phyloP scores from a whole-genome alignment of 768 basidiomycete species.

The Boletus rubroflammeus region DNA sequence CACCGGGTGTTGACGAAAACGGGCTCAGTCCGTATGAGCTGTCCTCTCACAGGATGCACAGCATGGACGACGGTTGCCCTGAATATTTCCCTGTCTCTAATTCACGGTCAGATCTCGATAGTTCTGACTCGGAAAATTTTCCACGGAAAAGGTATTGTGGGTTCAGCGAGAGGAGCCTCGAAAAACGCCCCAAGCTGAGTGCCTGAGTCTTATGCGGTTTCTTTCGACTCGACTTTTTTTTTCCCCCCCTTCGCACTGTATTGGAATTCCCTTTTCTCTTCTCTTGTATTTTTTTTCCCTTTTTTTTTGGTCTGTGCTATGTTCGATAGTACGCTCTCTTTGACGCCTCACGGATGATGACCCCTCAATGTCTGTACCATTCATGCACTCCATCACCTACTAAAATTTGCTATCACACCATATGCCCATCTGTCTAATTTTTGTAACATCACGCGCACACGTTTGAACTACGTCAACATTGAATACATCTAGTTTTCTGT shows the following conservation, averaged over 20 bases:
- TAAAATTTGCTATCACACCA: constrained; percentile 14
- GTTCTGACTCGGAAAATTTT: constrained; percentile 25
- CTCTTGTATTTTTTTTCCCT: background rate
- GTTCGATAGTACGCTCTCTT: constrained; percentile 16
- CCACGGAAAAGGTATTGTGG: constrained; percentile 23
- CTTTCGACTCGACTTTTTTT: constrained; percentile 4
- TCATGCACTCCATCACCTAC: constrained; percentile 23
- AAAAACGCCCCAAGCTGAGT: constrained; percentile 30
- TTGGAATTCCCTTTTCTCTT: background rate
- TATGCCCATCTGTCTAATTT: constrained; percentile 32
- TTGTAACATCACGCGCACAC: constrained; percentile 27
- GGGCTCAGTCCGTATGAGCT: constrained; percentile 28
- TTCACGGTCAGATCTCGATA: constrained; percentile 34
- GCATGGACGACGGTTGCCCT: constrained; percentile 23
- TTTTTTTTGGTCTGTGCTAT: background rate
- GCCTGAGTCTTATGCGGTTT: constrained; percentile 17
- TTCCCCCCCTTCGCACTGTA: background rate
- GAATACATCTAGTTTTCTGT: constrained; percentile 17
- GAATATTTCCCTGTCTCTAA: constrained; percentile 36
- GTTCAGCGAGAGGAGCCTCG: constrained; percentile 17
- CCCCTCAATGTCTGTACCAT: constrained; percentile 22
- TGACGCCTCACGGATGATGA: constrained; percentile 22
- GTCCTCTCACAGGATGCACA: constrained; percentile 15
- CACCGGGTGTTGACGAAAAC: constrained; percentile 22
- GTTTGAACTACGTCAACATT: constrained; percentile 9